A percentile compares a stretch with the other conserved stretches of the same genome.
phyloP scores from a whole-genome alignment of 225 moss, liverwort and hornwort genomes.

The Anthoceros angustus region DNA sequence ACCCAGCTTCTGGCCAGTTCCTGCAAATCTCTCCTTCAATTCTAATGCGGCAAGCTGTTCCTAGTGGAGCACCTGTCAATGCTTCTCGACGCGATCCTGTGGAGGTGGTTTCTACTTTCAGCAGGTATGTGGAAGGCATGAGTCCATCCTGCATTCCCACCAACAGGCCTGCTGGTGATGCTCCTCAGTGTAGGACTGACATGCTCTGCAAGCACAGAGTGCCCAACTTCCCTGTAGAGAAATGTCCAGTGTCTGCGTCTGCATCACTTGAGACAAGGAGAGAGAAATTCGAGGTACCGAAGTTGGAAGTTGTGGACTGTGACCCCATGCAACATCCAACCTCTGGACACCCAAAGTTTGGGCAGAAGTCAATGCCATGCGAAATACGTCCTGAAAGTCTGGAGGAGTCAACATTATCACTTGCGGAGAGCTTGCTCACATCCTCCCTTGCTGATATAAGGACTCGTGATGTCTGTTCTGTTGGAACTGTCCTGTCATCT shows the following conservation, averaged over 20 bases:
- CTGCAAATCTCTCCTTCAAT: not conserved
- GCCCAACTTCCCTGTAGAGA: not conserved
- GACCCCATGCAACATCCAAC: not conserved
- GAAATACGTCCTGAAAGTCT: not conserved
- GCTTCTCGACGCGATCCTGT: constrained; percentile 1
- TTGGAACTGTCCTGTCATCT: too few species aligned
- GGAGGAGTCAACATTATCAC: not conserved
- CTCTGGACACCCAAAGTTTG: not conserved
- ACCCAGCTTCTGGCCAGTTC: not conserved
- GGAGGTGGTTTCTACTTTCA: constrained; percentile 1
- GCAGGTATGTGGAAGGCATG: constrained; percentile 3
- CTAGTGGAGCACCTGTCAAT: not conserved
- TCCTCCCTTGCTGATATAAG: not conserved
- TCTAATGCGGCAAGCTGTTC: not conserved
- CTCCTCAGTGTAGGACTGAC: not conserved
- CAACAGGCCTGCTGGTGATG: not conserved
- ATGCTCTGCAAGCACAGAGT: not conserved
- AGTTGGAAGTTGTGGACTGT: not conserved
- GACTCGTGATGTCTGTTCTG: not conserved
- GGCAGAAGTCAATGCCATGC: not conserved
- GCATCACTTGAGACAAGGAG: not conserved
- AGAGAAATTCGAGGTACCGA: not conserved
- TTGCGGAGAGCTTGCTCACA: not conserved
- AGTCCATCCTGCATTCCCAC: not conserved
- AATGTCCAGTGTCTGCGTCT: not conserved